Base-by-base conservation (phyloP, 768 basidiomycete species). In the Boletus coccyginus region DNA sequence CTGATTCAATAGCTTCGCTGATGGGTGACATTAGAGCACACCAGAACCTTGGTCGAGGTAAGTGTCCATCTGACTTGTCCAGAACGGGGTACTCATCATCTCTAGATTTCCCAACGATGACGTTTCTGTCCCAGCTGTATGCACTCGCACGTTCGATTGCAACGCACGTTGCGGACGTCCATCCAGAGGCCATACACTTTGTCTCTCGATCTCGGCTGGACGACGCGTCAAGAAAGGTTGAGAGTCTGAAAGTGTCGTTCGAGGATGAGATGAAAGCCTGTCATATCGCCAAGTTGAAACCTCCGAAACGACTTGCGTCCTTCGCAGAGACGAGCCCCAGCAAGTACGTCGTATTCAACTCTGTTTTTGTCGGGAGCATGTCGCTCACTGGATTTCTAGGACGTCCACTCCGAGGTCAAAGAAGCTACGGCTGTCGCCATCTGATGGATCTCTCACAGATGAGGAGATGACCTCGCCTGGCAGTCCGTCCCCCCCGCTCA, bases 91-190 rank as follows among this genome's bases (percentile, higher is more conserved):
- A 44, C 40, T 59, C 41, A 60, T 44, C 19, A 36, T 21, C 57
- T 33, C 32, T 51, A 72, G 71, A 74, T 33, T 72, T 72, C 53
- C 72, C 71, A 4, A 70, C 77, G 8, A 67, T 71, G 36, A 73
- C 75, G 17, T 83, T 85, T 60, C 60, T 83, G 19, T 77, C 80
- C 29, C 79, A 82, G 41, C 64, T 84, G 5, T 76, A 77, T 55
- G 72, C 74, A 32, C 69, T 84, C 29, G 72, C 69, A 11, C 71
- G 74, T 58, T 68, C 69, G 19, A 68, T 75, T 19, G 60, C 65
- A 12, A 67, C 69, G 46, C 58, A 59, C 21, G 9, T 49, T 13
- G 46, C 63, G n/a, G 45, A 56, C 12, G 46, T 60, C 10, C 33
- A 59, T 33, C 52, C 59, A 6, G 59, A 56, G 5, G 52, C n/a